Conservation (phyloP, 1,284 basidiomycete genomes). For the Pseudozyma sp. region DNA sequence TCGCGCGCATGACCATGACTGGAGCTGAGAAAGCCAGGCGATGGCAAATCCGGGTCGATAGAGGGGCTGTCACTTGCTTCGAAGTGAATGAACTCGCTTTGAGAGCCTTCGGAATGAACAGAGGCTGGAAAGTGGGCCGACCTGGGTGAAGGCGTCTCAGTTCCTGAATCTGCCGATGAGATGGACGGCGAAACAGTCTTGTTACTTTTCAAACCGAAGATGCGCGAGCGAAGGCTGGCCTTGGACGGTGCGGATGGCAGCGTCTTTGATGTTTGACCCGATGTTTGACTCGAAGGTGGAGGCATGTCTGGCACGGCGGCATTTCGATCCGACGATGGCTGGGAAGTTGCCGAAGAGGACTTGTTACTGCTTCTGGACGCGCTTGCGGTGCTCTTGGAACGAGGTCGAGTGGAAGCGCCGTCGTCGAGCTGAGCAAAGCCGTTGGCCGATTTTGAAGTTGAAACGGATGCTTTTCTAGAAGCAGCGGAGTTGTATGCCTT, state of each 20-base stretch:
- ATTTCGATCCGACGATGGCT: not conserved
- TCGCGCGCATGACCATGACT: constrained; percentile 13
- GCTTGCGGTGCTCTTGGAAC: constrained; percentile 31
- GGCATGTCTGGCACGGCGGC: not conserved
- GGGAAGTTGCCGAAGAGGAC: not conserved
- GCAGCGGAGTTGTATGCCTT: too few relatives aligned
- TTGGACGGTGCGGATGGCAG: constrained; percentile 20
- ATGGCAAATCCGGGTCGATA: constrained; percentile 7
- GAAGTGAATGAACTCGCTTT: constrained; percentile 13
- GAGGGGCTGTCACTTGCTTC: constrained; percentile 7
- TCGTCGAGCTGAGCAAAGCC: constrained; percentile 10
- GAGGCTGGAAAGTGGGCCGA: constrained; percentile 30
- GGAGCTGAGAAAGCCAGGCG: constrained; percentile 9
- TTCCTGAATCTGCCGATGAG: constrained; percentile 22
- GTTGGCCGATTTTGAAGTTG: constrained; percentile 17
- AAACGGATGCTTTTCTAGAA: constrained; percentile 5
- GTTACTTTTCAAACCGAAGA: constrained; percentile 39
- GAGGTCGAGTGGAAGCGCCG: constrained; percentile 12
- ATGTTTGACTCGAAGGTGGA: not conserved
- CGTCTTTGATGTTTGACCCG: not conserved
- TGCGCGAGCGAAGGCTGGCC: constrained; percentile 35
- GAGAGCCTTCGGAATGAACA: constrained; percentile 31
- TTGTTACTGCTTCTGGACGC: constrained; percentile 5
- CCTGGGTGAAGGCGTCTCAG: constrained; percentile 28
- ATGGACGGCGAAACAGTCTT: constrained; percentile 20